phyloP scores from a whole-genome alignment of 371 early-diverging fungal genomes.

The Syncephalis plumigaleata region DNA sequence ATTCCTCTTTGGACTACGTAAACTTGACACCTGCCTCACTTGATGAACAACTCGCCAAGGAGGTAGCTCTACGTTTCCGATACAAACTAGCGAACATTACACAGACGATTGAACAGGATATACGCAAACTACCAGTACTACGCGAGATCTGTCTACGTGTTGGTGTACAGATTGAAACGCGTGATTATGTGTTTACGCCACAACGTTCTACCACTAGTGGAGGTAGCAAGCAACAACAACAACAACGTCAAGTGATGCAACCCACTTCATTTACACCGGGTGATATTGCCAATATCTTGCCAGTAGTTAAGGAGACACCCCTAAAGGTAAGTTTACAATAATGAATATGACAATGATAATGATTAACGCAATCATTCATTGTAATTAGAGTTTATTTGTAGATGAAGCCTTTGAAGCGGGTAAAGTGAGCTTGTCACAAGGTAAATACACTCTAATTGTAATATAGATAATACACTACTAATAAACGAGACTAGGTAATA shows the following conservation, averaged over 20 bases:
- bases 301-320: conserved; percentile 61
- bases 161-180: conserved; percentile 66
- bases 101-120: conserved; percentile 20
- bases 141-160: conserved; percentile 67
- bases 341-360: conserved; percentile 16
- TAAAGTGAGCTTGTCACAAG: conserved; percentile 60
- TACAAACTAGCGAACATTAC: conserved; percentile 28
- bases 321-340: conserved; percentile 2
- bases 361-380: conserved; percentile 2
- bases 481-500: conserved; percentile 1
- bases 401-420: conserved; percentile 83
- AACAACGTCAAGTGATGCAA: conserved; percentile 10
- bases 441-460: conserved; percentile 8
- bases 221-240: conserved; percentile 7
- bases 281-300: conserved; percentile 67
- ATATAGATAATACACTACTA: background rate
- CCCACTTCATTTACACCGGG: conserved; percentile 38
- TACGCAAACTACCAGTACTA: conserved; percentile 45
- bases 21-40: conserved; percentile 41
- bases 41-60: conserved; percentile 26
- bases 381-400: conserved; percentile 49
- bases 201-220: too few species aligned
- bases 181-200: conserved; percentile 42
- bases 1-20: conserved; percentile 18
- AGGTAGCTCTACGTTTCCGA: conserved; percentile 57